A percentile compares a stretch with the other conserved stretches of the same genome.
These are phyloP conservation scores for Cokeromyces recurvatus DNA, from an alignment of 371 early-diverging fungal species.

Conservation along the genomic window DNA sequence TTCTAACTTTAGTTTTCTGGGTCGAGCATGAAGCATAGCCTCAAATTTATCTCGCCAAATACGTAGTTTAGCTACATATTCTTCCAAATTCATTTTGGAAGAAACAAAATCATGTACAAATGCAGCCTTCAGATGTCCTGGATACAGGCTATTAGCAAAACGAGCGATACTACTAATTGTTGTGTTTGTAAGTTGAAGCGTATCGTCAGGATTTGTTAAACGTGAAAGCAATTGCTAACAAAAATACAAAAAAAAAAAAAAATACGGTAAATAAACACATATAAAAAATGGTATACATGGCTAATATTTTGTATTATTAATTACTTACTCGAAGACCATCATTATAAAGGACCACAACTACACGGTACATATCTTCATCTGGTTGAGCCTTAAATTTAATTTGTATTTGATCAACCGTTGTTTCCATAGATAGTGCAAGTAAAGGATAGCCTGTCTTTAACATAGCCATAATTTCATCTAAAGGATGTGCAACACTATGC, in stretches of 20 bases:
- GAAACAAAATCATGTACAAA: slow-evolving; percentile 90
- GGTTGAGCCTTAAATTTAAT: slow-evolving; percentile 87
- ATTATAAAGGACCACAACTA: slow-evolving; percentile 82
- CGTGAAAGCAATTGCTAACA: slow-evolving; percentile 61
- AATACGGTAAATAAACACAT: neutral
- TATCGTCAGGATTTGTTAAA: slow-evolving; percentile 56
- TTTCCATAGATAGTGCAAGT: slow-evolving; percentile 92
- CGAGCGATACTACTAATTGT: slow-evolving; percentile 77
- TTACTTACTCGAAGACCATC: slow-evolving; percentile 80
- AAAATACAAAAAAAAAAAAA: slow-evolving; percentile 5
- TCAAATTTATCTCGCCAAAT: slow-evolving; percentile 90
- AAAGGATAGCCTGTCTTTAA: slow-evolving; percentile 95
- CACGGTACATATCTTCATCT: slow-evolving; percentile 94
- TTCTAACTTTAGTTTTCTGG: slow-evolving; percentile 76
- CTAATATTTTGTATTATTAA: neutral
- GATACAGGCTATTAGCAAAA: slow-evolving; percentile 81
- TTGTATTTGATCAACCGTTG: slow-evolving; percentile 95
- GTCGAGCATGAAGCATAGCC: slow-evolving; percentile 74
- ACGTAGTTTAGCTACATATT: slow-evolving; percentile 77
- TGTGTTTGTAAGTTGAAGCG: slow-evolving; percentile 58
- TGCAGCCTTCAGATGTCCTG: slow-evolving; percentile 71
- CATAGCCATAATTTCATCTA: slow-evolving; percentile 95
- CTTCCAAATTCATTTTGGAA: slow-evolving; percentile 69
- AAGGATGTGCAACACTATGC: slow-evolving; percentile 32
- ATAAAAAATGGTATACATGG: neutral